A percentile compares a stretch with the other conserved stretches of the same genome.
Conservation (phyloP, 2,329 filamentous ascomycete species). For the Phaeosphaeria sp. region DNA sequence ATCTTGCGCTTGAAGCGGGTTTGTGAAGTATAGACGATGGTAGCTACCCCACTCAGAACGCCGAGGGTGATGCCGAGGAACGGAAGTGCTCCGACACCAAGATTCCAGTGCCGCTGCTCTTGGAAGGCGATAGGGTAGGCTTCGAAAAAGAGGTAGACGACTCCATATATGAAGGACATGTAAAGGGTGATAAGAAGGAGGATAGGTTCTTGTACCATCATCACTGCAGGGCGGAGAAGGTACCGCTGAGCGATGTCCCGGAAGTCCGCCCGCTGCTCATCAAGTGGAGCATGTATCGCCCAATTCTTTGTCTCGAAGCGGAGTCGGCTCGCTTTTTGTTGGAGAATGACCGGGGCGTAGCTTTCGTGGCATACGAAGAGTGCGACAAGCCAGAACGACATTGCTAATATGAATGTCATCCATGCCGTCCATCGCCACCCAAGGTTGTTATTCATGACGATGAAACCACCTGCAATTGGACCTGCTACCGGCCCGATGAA, state of each 20-base stretch:
- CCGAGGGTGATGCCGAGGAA: conserved; percentile 12
- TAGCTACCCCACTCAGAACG: conserved; percentile 4
- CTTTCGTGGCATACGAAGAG: conserved; percentile 60
- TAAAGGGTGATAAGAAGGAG: conserved; percentile 6
- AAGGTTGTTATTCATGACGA: conserved; percentile 34
- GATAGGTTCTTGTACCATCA: conserved; percentile 15
- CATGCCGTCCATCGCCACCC: conserved; percentile 66
- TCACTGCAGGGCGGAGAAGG: conserved; percentile 26
- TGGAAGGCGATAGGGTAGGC: conserved; percentile 55
- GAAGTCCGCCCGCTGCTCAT: conserved; percentile 51
- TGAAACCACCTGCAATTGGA: conserved; percentile 51
- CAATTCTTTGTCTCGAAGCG: conserved; percentile 57
- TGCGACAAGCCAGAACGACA: conserved; percentile 51
- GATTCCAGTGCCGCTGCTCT: conserved; percentile 30
- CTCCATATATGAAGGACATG: conserved; percentile 44
- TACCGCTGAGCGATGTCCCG: conserved; percentile 53
- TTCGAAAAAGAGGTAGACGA: conserved; percentile 56
- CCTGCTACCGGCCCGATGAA: conserved; percentile 61
- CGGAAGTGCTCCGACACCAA: conserved; percentile 47
- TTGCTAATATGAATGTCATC: conserved; percentile 56
- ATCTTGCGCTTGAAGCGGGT: conserved; percentile 41
- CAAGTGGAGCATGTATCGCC: conserved; percentile 54
- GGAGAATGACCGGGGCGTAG: conserved; percentile 57
- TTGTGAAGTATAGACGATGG: conserved; percentile 41
- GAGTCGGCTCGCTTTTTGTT: conserved; percentile 56